Conservation (phyloP, 2,329 filamentous ascomycete species). For the Fusarium sp. region DNA sequence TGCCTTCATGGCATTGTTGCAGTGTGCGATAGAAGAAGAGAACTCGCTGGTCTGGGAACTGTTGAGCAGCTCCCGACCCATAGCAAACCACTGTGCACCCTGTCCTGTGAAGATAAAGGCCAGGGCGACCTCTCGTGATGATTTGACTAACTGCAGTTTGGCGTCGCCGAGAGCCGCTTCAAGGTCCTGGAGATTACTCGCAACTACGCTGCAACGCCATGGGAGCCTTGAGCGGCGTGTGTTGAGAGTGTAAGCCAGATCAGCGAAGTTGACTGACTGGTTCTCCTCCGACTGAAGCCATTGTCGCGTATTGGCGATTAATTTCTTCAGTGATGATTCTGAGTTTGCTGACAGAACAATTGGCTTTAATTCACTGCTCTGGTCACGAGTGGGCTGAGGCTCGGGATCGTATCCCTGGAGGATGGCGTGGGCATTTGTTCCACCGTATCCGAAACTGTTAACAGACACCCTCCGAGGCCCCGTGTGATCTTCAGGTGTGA, state of each 20-base stretch:
- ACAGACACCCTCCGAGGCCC: background rate
- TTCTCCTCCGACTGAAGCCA: background rate
- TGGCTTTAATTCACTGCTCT: background rate
- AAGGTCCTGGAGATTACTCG: background rate
- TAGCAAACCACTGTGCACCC: conserved; percentile 30
- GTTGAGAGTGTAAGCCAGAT: conserved; percentile 21
- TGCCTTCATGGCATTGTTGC: background rate
- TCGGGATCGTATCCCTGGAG: background rate
- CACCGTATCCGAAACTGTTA: conserved; percentile 21
- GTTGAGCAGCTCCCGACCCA: conserved; percentile 14
- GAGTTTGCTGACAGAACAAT: conserved; percentile 21
- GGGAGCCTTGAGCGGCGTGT: background rate
- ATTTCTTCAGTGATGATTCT: background rate
- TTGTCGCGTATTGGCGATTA: background rate
- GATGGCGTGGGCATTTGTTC: conserved; percentile 17
- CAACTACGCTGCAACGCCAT: conserved; percentile 9
- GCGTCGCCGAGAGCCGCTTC: background rate
- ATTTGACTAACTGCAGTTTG: background rate
- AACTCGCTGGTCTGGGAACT: background rate
- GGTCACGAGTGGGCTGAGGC: background rate
- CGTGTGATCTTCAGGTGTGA: background rate
- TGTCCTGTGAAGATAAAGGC: conserved; percentile 34
- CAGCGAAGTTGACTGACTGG: background rate
- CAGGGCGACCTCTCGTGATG: background rate
- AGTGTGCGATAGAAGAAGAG: background rate